phyloP scores from a whole-genome alignment of 2,329 filamentous ascomycete genomes.

The Talaromyces sp. region DNA sequence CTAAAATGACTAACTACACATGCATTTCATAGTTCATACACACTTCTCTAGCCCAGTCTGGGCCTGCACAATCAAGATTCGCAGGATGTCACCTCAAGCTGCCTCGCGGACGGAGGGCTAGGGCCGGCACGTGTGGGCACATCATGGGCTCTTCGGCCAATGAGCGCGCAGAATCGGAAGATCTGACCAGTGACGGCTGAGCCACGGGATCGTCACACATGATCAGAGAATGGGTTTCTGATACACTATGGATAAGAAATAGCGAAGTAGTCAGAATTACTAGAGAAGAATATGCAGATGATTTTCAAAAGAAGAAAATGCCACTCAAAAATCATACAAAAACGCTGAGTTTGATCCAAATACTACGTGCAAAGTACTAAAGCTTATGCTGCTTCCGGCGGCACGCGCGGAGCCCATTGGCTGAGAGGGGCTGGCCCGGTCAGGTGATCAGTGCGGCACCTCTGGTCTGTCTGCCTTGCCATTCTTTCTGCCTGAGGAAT shows the following conservation, averaged over 20 bases:
- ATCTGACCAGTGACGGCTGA: conserved; percentile 21
- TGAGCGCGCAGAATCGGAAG: not conserved
- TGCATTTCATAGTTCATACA: not conserved
- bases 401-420: conserved; percentile 10
- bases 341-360: not conserved
- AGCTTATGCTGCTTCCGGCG: not conserved
- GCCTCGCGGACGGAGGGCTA: conserved; percentile 19
- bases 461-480: conserved; percentile 23
- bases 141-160: conserved; percentile 26
- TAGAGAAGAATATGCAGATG: not conserved
- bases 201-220: conserved; percentile 41
- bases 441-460: conserved; percentile 33
- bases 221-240: conserved; percentile 22
- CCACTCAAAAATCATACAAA: not conserved
- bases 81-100: conserved; percentile 2
- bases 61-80: conserved; percentile 10
- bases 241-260: not conserved
- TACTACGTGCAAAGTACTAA: not conserved
- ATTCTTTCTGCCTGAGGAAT: conserved; percentile 22
- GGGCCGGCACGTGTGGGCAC: conserved; percentile 19
- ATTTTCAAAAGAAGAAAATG: not conserved
- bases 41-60: not conserved
- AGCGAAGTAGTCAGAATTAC: not conserved
- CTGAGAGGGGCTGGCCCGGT: conserved; percentile 18
- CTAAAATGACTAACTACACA: not conserved